A percentile compares a stretch with the other conserved stretches of the same genome.
Conservation (phyloP, 2,329 filamentous ascomycete genomes). For the Penicillium sp. region DNA sequence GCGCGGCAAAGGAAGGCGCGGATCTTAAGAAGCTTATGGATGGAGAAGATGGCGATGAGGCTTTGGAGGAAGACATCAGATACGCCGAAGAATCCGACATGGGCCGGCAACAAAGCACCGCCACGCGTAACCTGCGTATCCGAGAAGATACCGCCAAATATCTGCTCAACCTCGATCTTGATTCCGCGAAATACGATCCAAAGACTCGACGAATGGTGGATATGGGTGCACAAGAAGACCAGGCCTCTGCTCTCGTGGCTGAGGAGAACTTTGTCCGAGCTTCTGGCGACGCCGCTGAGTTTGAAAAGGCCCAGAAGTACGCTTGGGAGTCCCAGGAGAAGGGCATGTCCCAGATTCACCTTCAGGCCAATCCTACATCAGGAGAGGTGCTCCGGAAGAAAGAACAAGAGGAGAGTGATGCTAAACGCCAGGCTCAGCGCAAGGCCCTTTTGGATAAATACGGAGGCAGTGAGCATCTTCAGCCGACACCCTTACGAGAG, state of each 20-base stretch:
- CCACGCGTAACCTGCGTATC: slow-evolving; percentile 82
- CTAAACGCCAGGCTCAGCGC: slow-evolving; percentile 61
- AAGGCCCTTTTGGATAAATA: slow-evolving; percentile 76
- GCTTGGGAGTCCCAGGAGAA: slow-evolving; percentile 94
- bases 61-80: slow-evolving; percentile 47
- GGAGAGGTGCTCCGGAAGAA: slow-evolving; percentile 80
- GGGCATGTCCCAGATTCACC: slow-evolving; percentile 71
- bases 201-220: slow-evolving; percentile 92
- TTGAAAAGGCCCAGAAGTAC: slow-evolving; percentile 80
- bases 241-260: slow-evolving; percentile 74
- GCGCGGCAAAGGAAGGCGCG: slow-evolving; percentile 48
- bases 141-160: slow-evolving; percentile 98
- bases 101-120: slow-evolving; percentile 86
- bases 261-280: slow-evolving; percentile 88
- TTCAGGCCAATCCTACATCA: slow-evolving; percentile 94
- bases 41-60: slow-evolving; percentile 55
- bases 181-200: slow-evolving; percentile 95
- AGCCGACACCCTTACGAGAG: slow-evolving; percentile 59
- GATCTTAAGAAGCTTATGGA: slow-evolving; percentile 44
- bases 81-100: slow-evolving; percentile 97
- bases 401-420: slow-evolving; percentile 66
- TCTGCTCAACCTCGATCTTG: slow-evolving; percentile 85
- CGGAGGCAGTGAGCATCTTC: slow-evolving; percentile 60
- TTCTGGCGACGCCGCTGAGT: slow-evolving; percentile 87
- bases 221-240: slow-evolving; percentile 71